phyloP scores from a whole-genome alignment of 2,329 filamentous ascomycete species.

The Cryphonectria nitschkei region DNA sequence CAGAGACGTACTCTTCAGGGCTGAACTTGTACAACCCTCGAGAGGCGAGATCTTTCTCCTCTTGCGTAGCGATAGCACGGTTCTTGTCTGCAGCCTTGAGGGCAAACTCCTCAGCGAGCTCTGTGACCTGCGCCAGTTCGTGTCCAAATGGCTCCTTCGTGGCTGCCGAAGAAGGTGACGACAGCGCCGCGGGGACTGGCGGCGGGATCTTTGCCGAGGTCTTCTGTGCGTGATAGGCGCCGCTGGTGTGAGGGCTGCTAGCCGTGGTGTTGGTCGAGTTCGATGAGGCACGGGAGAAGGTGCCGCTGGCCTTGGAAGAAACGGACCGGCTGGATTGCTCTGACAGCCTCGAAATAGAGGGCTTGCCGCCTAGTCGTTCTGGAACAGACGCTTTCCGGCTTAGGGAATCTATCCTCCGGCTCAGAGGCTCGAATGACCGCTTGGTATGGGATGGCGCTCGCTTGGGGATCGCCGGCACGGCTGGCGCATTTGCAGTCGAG shows the following conservation, averaged over 20 bases:
- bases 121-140: constrained; percentile 89
- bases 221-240: constrained; percentile 35
- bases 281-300: constrained; percentile 61
- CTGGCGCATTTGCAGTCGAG: constrained; percentile 54
- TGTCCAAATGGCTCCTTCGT: constrained; percentile 72
- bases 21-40: constrained; percentile 74
- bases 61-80: constrained; percentile 69
- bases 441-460: constrained; percentile 88
- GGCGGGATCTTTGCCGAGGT: constrained; percentile 36
- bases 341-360: constrained; percentile 55
- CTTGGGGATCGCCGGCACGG: constrained; percentile 62
- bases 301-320: constrained; percentile 60
- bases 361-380: constrained; percentile 64
- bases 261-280: constrained; percentile 57
- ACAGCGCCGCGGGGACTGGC: constrained; percentile 24
- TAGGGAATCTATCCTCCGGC: constrained; percentile 53
- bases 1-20: constrained; percentile 81
- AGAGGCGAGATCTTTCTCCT: constrained; percentile 69
- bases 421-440: constrained; percentile 75
- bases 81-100: constrained; percentile 52
- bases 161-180: constrained; percentile 32
- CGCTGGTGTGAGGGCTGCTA: constrained; percentile 44
- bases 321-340: constrained; percentile 56
- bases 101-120: constrained; percentile 87
- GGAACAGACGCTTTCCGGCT: constrained; percentile 47